Percentiles rank a stretch among this genome's conserved stretches.
These are phyloP conservation scores for Solanum paucissectum DNA, from an alignment of 257 asterid species.

Conservation along the genomic window DNA sequence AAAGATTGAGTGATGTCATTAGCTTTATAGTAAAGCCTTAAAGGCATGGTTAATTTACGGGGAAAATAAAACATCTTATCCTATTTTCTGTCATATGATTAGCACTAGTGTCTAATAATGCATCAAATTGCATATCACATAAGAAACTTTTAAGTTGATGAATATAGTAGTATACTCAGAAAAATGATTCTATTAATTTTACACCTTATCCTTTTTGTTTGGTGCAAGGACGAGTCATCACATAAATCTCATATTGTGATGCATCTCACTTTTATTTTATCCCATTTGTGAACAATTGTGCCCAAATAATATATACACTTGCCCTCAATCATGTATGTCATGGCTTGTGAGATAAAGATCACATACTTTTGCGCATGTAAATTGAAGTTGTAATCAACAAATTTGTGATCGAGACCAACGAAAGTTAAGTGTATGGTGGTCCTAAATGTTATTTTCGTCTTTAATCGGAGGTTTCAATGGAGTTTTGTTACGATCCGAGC, in stretches of 20 bases:
- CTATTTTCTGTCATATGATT: not conserved
- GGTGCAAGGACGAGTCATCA: not conserved
- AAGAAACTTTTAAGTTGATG: not conserved
- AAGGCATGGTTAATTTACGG: not conserved
- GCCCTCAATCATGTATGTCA: not conserved
- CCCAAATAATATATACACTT: not conserved
- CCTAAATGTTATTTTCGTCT: not conserved
- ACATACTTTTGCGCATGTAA: not conserved
- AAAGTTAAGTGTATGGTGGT: not conserved
- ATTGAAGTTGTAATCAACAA: too few relatives aligned
- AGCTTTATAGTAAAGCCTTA: not conserved
- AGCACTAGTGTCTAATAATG: not conserved
- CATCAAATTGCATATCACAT: not conserved
- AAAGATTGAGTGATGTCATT: not conserved
- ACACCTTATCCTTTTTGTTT: not conserved
- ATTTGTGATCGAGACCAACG: not conserved
- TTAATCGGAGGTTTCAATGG: not conserved
- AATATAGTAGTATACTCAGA: not conserved
- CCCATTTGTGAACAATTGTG: not conserved
- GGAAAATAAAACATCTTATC: not conserved
- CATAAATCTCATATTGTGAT: not conserved
- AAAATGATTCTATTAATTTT: not conserved
- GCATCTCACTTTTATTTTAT: not conserved
- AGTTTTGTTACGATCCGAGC: not conserved
- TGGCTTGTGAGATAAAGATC: not conserved